Percentiles rank a stretch among this genome's conserved stretches.
Conservation (phyloP, 306 rosid species). For the Castanopsis chinensis region DNA sequence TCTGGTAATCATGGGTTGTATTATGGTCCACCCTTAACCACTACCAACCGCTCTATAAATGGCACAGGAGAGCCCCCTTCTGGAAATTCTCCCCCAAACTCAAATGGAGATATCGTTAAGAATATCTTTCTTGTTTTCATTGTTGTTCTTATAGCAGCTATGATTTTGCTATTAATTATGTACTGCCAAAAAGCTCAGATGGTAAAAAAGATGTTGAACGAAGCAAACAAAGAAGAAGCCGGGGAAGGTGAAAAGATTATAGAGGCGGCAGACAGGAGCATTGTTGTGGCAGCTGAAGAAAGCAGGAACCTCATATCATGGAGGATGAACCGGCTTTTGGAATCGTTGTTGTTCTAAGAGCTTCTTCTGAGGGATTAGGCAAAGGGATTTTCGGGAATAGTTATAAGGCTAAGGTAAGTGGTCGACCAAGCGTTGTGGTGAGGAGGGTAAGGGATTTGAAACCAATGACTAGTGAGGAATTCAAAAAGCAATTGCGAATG, state of each 20-base stretch:
- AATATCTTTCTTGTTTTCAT: slow-evolving; percentile 24
- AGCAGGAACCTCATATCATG: too few relatives aligned
- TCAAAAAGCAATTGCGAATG: too few relatives aligned
- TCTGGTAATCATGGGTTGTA: slow-evolving; percentile 36
- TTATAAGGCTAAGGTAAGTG: too few relatives aligned
- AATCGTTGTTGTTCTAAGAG: too few relatives aligned
- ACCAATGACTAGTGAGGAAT: too few relatives aligned
- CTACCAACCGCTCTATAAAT: not conserved
- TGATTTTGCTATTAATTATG: slow-evolving; percentile 40
- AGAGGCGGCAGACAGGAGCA: too few relatives aligned
- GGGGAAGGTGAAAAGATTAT: slow-evolving; percentile 20
- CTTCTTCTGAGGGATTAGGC: too few relatives aligned
- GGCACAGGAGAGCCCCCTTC: not conserved
- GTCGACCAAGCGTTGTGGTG: too few relatives aligned
- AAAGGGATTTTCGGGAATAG: too few relatives aligned
- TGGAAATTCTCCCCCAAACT: not conserved
- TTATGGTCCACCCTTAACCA: slow-evolving; percentile 28
- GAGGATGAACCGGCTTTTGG: too few relatives aligned
- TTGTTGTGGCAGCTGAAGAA: too few relatives aligned
- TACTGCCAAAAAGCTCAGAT: slow-evolving; percentile 44
- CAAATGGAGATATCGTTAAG: not conserved
- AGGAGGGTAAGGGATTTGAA: too few relatives aligned
- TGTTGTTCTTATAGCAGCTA: slow-evolving; percentile 36
- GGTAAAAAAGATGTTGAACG: slow-evolving; percentile 41
- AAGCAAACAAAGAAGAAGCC: not conserved